Conservation (phyloP, 345 rosid species). For the Cochlearia excelsa region DNA sequence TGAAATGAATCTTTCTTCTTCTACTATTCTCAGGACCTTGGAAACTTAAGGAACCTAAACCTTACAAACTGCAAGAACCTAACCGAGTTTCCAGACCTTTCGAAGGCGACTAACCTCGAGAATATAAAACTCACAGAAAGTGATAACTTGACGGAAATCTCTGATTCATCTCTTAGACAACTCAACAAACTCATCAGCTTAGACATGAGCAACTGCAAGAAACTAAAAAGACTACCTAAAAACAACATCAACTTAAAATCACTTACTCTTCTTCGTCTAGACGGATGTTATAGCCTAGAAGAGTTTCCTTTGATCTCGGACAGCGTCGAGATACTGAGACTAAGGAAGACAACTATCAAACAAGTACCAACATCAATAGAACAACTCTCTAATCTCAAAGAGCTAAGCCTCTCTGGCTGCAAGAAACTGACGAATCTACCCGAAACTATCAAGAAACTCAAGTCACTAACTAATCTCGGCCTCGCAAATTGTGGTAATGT, state of each 20-base stretch:
- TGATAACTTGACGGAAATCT: conserved; percentile 27
- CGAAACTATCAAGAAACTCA: conserved; percentile 24
- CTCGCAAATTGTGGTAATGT: conserved; percentile 29
- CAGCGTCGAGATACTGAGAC: conserved; percentile 3
- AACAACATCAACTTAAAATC: conserved; percentile 35
- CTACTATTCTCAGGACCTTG: conserved; percentile 19
- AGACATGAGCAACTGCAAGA: conserved; percentile 29
- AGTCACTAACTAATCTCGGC: conserved; percentile 14
- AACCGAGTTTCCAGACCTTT: conserved; percentile 31
- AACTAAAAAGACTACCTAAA: conserved; percentile 24
- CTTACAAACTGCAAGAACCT: conserved; percentile 34
- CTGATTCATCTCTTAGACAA: conserved; percentile 21
- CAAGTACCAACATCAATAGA: conserved; percentile 27
- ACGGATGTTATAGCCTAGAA: conserved; percentile 32
- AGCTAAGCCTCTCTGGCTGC: conserved; percentile 24
- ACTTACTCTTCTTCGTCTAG: conserved; percentile 20
- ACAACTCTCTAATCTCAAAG: conserved; percentile 26
- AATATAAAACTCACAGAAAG: conserved; percentile 22
- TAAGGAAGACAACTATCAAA: conserved; percentile 24
- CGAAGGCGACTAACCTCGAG: conserved; percentile 33
- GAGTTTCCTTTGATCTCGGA: conserved; percentile 33
- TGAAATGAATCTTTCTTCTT: too few relatives aligned
- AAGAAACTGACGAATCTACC: conserved; percentile 32
- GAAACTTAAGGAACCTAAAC: conserved; percentile 30
- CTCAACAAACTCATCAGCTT: conserved; percentile 30